Evolutionary conservation across 805 yeast species (phyloP), one percentile per base, ranked within the genome.

Genomic region (Komagataella kurtzmanii): DNA sequence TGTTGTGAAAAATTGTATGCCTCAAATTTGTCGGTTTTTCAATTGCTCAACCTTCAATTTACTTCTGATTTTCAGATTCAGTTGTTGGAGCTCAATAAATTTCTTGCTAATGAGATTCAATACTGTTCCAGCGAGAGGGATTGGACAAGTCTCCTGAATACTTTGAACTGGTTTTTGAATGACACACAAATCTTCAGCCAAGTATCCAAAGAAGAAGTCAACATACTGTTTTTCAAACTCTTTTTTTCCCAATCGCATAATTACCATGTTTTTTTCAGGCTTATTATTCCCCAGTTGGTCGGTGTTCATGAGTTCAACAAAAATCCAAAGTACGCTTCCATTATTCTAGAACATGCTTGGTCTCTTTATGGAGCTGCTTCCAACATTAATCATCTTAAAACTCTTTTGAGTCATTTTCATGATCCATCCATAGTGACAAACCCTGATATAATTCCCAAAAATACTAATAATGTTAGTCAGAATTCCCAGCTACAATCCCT

Each of bases 151-250:
- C 47, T 64, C 3, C 46, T 66, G 17, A 56, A 55, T n/a, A 65
- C 69, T 1, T 56, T 61, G 6, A 64, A 63, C 50, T 57, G 64
- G 56, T 55, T 63, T 10, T 54, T 58, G 36, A 56, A 54, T 30
- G 60, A 59, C 43, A 60, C 68, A 1, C 30, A 51, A 2, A 53
- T 61, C 1, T 66, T 66, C 51, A 55, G 52, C 50, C 59, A 63
- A 44, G 56, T 66, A 3, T 19, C 57, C 7, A 17, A 46, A 1
- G 48, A 51, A 1, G 54, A 59, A 17, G 44, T 66, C 12, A 62
- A 64, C 54, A 48, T 30, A 30, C n/a, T 30, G 40, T 30, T 30
- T 10, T 30, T 30, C n/a, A 30, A 30, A 10, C 40, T 30, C n/a
- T 30, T 30, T 8, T 30, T 30, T 30, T 30, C 40, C n/a, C 14